Conservation (phyloP, 805 yeast genomes). For the Debaryomyces prosopidis region DNA sequence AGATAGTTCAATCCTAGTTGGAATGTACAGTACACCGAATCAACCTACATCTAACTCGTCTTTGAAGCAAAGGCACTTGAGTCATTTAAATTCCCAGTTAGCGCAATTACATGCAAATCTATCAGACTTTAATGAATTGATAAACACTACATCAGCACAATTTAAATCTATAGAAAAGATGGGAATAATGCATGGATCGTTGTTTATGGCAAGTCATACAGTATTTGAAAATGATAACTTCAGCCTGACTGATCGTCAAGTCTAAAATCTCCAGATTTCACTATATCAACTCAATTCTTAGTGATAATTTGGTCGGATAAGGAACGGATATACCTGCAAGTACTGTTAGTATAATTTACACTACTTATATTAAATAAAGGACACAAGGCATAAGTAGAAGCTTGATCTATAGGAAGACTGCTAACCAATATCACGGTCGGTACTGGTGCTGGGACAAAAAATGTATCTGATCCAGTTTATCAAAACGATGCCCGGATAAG, state of each 20-base stretch:
- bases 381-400: too few relatives aligned
- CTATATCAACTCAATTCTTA: too few relatives aligned
- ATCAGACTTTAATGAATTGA: slow-evolving; percentile 50
- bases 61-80: slow-evolving; percentile 45
- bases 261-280: too few relatives aligned
- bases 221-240: slow-evolving; percentile 41
- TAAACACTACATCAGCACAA: slow-evolving; percentile 53
- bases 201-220: slow-evolving; percentile 46
- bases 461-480: too few relatives aligned
- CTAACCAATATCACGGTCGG: too few relatives aligned
- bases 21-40: neutral
- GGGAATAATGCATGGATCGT: slow-evolving; percentile 58
- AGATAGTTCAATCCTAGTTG: neutral
- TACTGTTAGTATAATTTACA: too few relatives aligned
- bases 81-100: slow-evolving; percentile 32
- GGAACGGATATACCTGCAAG: too few relatives aligned
- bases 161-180: slow-evolving; percentile 51
- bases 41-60: slow-evolving; percentile 8
- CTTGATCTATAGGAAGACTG: too few relatives aligned
- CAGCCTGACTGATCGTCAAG: neutral
- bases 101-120: slow-evolving; percentile 54
- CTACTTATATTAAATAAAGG: too few relatives aligned
- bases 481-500: too few relatives aligned
- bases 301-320: too few relatives aligned
- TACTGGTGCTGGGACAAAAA: too few relatives aligned